A percentile compares a stretch with the other conserved stretches of the same genome.
Conservation (phyloP, 2,329 filamentous ascomycete species). For the Helminthosporium solani region DNA sequence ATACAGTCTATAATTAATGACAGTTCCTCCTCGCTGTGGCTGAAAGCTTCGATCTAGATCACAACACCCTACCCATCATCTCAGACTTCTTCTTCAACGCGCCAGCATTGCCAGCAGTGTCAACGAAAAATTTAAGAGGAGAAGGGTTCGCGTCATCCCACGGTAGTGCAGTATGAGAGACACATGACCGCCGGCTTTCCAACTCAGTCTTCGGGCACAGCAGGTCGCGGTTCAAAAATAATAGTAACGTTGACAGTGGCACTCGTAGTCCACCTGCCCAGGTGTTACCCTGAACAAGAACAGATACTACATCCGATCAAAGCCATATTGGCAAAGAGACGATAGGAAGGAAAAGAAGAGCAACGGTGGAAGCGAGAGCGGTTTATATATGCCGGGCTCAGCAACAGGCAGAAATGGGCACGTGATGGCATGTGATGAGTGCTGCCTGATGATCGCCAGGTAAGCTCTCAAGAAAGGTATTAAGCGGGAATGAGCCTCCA, state of each 20-base stretch:
- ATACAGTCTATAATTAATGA: too few relatives aligned
- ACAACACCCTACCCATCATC: too few relatives aligned
- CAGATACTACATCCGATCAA: conserved; percentile 11
- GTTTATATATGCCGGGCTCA: neutral
- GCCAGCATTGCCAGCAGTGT: neutral
- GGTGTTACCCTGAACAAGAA: conserved; percentile 8
- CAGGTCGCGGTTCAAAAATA: conserved; percentile 4
- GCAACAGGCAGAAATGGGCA: neutral
- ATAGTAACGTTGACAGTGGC: conserved; percentile 1
- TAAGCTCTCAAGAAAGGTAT: too few relatives aligned
- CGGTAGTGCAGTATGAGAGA: conserved; percentile 3
- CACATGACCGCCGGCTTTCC: conserved; percentile 1
- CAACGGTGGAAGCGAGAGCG: neutral
- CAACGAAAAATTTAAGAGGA: conserved; percentile 1
- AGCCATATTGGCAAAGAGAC: conserved; percentile 10
- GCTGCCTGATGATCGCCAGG: too few relatives aligned
- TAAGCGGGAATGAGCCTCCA: too few relatives aligned
- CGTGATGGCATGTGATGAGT: neutral
- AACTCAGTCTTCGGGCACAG: conserved; percentile 1
- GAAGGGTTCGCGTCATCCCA: conserved; percentile 1
- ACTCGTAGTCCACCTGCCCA: conserved; percentile 2
- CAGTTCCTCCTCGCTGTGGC: too few relatives aligned
- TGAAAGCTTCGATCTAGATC: too few relatives aligned
- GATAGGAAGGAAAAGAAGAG: conserved; percentile 1
- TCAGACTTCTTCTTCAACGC: neutral